Conservation (phyloP, 2,329 filamentous ascomycete species). For the Ophiognomonia clavigignenti-juglandacearum region DNA sequence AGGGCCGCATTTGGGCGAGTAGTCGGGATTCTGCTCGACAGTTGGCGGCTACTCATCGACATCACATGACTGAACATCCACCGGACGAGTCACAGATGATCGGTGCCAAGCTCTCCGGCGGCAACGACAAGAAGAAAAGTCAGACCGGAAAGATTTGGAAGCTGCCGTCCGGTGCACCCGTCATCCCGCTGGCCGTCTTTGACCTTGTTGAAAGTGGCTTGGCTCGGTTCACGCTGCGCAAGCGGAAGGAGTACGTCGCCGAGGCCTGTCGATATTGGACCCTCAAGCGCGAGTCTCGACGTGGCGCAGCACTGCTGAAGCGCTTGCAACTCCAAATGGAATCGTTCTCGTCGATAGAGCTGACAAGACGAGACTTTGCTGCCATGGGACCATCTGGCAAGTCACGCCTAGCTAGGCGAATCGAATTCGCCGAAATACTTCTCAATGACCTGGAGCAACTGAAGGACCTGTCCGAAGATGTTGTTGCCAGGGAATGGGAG, state of each 20-base stretch:
- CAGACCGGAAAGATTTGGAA: constrained; percentile 75
- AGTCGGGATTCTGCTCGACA: constrained; percentile 79
- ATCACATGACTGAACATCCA: constrained; percentile 62
- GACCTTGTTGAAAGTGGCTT: constrained; percentile 81
- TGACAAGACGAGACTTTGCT: constrained; percentile 92
- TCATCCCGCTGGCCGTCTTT: constrained; percentile 85
- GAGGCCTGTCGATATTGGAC: constrained; percentile 98
- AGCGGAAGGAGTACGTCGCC: constrained; percentile 86
- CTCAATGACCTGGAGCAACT: constrained; percentile 74
- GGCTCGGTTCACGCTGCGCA: constrained; percentile 71
- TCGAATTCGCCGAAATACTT: constrained; percentile 79
- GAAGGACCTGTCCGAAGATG: constrained; percentile 61
- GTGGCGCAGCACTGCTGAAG: constrained; percentile 88
- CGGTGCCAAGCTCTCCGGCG: constrained; percentile 73
- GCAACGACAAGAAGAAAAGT: constrained; percentile 72
- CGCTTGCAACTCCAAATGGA: constrained; percentile 92
- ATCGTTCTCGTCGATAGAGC: constrained; percentile 94
- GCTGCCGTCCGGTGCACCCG: constrained; percentile 86
- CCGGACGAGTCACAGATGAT: constrained; percentile 80
- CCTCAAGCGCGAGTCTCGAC: constrained; percentile 84
- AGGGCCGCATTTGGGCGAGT: constrained; percentile 85
- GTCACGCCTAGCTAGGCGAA: constrained; percentile 70
- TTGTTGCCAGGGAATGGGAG: constrained; percentile 70
- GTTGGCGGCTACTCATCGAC: constrained; percentile 66
- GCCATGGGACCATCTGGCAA: constrained; percentile 85